Evolutionary conservation across 805 yeast species (phyloP).

Genomic region (Saturnispora mendoncae): DNA sequence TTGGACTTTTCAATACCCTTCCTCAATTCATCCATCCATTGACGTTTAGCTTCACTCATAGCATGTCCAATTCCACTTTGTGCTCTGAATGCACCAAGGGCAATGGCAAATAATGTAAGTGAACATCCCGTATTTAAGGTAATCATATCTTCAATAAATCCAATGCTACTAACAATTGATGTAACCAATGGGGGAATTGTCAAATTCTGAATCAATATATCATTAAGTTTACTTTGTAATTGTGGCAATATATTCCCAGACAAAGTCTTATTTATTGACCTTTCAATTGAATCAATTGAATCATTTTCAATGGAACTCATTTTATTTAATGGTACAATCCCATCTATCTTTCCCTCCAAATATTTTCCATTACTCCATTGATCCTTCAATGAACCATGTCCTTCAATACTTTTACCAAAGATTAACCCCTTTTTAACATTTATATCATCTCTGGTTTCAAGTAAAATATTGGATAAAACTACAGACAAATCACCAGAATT

Average conservation of each 20-base stretch:
- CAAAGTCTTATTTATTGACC: background rate
- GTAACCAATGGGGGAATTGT: conserved; percentile 23
- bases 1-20: background rate
- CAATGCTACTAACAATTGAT: conserved; percentile 19
- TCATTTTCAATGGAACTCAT: background rate
- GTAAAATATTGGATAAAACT: conserved; percentile 23
- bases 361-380: conserved; percentile 22
- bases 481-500: conserved; percentile 29
- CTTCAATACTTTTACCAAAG: conserved; percentile 20
- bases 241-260: conserved; percentile 21
- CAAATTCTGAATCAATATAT: conserved; percentile 19
- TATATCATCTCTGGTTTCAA: conserved; percentile 20
- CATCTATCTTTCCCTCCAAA: conserved; percentile 27
- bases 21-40: conserved; percentile 5
- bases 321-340: conserved; percentile 14
- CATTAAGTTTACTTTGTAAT: conserved; percentile 21
- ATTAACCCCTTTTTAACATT: conserved; percentile 19
- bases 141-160: conserved; percentile 23
- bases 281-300: conserved; percentile 13
- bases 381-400: conserved; percentile 26
- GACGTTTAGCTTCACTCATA: conserved; percentile 9
- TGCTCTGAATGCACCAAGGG: conserved; percentile 21
- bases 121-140: conserved; percentile 24
- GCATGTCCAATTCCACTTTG: conserved; percentile 17
- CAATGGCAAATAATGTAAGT: conserved; percentile 22